Evolutionary conservation across 192 early-diverging fungal genomes (phyloP), one percentile per base, ranked within the genome.

Genomic region (Entomortierella lignicola): DNA sequence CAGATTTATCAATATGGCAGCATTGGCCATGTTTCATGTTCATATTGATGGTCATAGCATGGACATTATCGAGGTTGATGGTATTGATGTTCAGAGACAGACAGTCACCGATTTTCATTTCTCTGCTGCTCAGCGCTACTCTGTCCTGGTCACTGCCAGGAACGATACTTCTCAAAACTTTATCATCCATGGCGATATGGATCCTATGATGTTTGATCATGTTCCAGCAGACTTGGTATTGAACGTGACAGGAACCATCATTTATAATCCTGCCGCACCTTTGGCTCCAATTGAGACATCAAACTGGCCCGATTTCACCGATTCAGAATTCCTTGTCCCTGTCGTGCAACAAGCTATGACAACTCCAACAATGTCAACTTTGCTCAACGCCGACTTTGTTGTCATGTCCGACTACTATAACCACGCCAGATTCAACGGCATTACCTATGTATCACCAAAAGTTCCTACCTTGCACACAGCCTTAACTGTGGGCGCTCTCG

Each of bases 401-500:
- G 85, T 92, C 71, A 84, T 83, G 55, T 84, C 80, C 53, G 92
- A 95, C 63, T 91, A 90, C 51, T 70, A 85, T 72, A 95, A 95
- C 89, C 90, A 91, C 77, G 93, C 89, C 44, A 85, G 89, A 1
- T 95, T 95, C 88, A 94, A 94, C 87, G 86, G 90, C 43, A 86
- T 90, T 57, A 82, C 89, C 20, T 95, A 87, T 59, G 82, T 88
- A 41, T 63, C 63, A 58, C 91, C 92, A 54, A 83, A 77, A 42
- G 88, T 92, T 48, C 94, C 93, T 15, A 59, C 88, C 0, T 64
- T 94, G 51, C 85, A 89, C 43, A 90, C 90, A 2, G 89, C 90
- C 12, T 52, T 92, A 63, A 82, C 85, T 6, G 77, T 86, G 41
- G 90, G 89, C 20, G 60, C 70, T 26, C 65, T 88, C 25, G 68